phyloP scores from a whole-genome alignment of 2,329 filamentous ascomycete species.

The Neonectria ditissima region DNA sequence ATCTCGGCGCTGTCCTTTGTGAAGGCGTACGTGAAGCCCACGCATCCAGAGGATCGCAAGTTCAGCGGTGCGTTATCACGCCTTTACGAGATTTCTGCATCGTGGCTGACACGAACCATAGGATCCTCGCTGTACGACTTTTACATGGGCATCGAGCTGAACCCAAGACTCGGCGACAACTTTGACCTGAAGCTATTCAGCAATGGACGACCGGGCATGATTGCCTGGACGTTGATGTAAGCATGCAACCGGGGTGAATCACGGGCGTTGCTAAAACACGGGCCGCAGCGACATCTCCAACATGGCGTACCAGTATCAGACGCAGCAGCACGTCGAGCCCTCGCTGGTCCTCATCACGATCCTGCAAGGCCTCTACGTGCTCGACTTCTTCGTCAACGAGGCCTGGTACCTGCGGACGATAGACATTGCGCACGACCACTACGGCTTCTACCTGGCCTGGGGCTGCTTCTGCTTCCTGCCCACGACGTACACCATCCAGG shows the following conservation, averaged over 20 bases:
- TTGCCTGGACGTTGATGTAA: constrained; percentile 61
- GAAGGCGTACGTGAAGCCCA: constrained; percentile 55
- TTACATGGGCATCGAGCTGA: constrained; percentile 60
- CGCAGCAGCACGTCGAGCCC: constrained; percentile 50
- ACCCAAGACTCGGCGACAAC: constrained; percentile 54
- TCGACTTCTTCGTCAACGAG: constrained; percentile 63
- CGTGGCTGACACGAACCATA: too few relatives aligned
- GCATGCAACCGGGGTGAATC: constrained; percentile 1
- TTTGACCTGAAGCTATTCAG: constrained; percentile 62
- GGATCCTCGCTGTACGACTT: constrained; percentile 56
- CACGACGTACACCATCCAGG: constrained; percentile 60
- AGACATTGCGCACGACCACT: constrained; percentile 58
- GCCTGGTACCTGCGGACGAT: constrained; percentile 62
- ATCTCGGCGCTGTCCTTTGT: constrained; percentile 47
- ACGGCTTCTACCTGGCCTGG: constrained; percentile 59
- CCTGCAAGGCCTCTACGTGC: constrained; percentile 58
- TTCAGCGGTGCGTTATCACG: constrained; percentile 51
- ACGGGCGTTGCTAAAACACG: constrained; percentile 35
- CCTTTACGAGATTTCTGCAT: not conserved
- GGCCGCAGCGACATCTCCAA: constrained; percentile 43
- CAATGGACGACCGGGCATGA: constrained; percentile 60
- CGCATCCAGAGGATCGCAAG: constrained; percentile 55
- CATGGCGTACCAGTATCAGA: constrained; percentile 55
- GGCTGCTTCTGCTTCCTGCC: constrained; percentile 60
- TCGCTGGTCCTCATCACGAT: constrained; percentile 56